These are phyloP conservation scores for Magnolia sinica DNA, from an alignment of 164 flowering plant species.

Conservation along the genomic window DNA sequence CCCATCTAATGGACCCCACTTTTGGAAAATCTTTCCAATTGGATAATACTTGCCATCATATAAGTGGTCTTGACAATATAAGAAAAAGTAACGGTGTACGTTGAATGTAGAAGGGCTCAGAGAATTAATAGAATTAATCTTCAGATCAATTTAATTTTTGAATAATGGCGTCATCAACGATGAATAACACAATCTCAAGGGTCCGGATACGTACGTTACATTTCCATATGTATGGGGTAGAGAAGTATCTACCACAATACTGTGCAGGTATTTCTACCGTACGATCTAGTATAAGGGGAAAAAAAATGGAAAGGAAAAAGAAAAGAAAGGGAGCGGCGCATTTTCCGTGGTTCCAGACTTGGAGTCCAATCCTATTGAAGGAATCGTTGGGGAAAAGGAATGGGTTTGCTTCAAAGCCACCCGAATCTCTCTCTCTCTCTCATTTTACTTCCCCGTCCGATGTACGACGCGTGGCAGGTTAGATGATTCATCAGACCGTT, in stretches of 20 bases:
- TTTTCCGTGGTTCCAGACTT: constrained; percentile 57
- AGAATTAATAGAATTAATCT: neutral
- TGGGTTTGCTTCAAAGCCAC: constrained; percentile 37
- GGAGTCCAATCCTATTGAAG: constrained; percentile 42
- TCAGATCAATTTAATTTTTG: too few species aligned
- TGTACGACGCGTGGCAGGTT: too few species aligned
- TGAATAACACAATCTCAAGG: neutral
- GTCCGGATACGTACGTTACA: neutral
- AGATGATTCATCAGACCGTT: neutral
- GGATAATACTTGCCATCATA: too few species aligned
- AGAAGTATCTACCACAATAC: neutral
- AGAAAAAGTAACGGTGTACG: too few species aligned
- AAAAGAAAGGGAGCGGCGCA: constrained; percentile 32
- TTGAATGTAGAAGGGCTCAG: neutral
- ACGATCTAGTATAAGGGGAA: neutral
- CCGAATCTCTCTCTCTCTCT: constrained; percentile 32
- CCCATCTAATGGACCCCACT: neutral
- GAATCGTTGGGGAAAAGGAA: constrained; percentile 43
- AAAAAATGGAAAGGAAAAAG: neutral
- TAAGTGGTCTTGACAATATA: too few species aligned
- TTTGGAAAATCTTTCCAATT: neutral
- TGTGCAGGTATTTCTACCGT: neutral
- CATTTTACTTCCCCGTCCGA: neutral
- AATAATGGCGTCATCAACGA: neutral
- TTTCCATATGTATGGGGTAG: neutral